Conservation (phyloP, 805 yeast genomes). For the Myxozyma geophila region DNA sequence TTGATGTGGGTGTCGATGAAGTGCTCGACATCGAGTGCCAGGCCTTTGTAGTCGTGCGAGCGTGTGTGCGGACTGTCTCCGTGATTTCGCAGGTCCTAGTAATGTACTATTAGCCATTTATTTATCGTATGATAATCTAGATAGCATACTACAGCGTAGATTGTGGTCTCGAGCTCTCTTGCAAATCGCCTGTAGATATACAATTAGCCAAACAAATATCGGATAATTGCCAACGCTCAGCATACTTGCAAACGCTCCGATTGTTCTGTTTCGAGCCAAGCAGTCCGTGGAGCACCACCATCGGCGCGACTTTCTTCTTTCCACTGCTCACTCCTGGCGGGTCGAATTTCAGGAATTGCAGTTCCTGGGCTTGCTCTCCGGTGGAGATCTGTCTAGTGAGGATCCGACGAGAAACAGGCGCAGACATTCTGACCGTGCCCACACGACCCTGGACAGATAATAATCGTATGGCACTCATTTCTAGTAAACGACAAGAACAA, state of each 20-base stretch:
- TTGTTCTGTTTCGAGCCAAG: slow-evolving; percentile 86
- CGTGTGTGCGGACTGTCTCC: slow-evolving; percentile 85
- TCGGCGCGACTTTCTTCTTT: slow-evolving; percentile 50
- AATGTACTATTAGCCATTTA: neutral
- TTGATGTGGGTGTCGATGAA: slow-evolving; percentile 59
- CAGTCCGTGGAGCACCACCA: slow-evolving; percentile 83
- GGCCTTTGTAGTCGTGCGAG: slow-evolving; percentile 74
- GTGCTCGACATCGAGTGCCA: slow-evolving; percentile 83
- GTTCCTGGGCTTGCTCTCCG: slow-evolving; percentile 10
- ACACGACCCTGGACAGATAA: neutral
- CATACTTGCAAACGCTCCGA: slow-evolving; percentile 70
- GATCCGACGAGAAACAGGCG: neutral
- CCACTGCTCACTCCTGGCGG: slow-evolving; percentile 35
- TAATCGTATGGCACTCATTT: too few relatives aligned
- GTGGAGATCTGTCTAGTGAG: neutral
- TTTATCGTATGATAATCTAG: neutral
- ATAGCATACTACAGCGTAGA: slow-evolving; percentile 43
- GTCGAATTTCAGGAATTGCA: slow-evolving; percentile 54
- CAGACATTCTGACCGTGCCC: neutral
- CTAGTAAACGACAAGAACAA: too few relatives aligned
- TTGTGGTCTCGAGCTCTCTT: slow-evolving; percentile 43
- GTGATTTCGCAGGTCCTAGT: slow-evolving; percentile 78
- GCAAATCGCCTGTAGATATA: slow-evolving; percentile 47
- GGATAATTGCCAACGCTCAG: slow-evolving; percentile 44
- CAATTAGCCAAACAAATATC: slow-evolving; percentile 20